Base-by-base conservation (phyloP, 805 yeast species). In the Saccharomycopsis vini region DNA sequence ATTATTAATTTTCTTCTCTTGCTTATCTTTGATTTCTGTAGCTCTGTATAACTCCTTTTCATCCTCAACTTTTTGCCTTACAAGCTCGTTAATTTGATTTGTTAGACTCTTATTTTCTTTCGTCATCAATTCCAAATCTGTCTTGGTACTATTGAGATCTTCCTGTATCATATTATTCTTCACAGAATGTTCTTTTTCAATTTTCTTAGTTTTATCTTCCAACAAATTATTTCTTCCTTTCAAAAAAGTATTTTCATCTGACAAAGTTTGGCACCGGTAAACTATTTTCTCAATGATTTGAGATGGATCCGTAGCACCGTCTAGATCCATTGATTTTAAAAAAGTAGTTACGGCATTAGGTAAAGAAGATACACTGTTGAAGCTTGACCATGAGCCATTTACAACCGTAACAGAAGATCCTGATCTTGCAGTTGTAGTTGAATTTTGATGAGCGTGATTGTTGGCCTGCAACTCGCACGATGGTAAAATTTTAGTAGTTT, bases 201-300 rank as follows among this genome's bases (percentile, higher is more conserved):
- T 24, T 10, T 24, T 12, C 21, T 10, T 16, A 10, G 39, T 5
- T 28, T 43, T 38, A 13, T 22, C 23, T 32, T 46, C 50, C 23
- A 43, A 24, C 15, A 39, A 13, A 15, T 20, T n/a, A 19, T 43
- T 43, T 16, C 46, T 28, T 13, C 49, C 41, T 31, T 43, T 46
- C 15, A 46, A 32, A 20, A 22, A 43, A 20, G 15, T 20, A 19
- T 46, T 46, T 41, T 46, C 47, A 21, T 43, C 50, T 19, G 28
- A 26, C 20, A 46, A 29, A 7, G 47, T 16, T 23, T 46, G 50
- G 26, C 34, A 18, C 10, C 39, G 22, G 38, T 20, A 43, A 7
- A 39, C 35, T 12, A 46, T 18, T 21, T 45, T 43, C 43, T 45
- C 49, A 4, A 36, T 16, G 13, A 42, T 35, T 15, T 40, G 36